Base-by-base conservation (phyloP, 352 stramenopile species). In the Pythium folliculosum region DNA sequence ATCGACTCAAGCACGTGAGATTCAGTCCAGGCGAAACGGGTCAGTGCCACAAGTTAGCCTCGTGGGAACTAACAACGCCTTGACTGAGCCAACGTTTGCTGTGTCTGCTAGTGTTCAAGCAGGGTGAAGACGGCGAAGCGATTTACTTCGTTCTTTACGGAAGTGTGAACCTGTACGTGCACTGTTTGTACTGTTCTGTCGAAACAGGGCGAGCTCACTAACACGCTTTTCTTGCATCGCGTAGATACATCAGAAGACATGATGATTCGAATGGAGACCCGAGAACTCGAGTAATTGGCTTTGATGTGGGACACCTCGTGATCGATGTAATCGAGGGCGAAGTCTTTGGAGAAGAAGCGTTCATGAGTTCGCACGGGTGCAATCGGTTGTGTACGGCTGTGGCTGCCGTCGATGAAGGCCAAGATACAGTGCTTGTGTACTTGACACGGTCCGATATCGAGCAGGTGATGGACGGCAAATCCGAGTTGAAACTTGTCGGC, bases 271-370 rank as follows among this genome's bases (percentile, higher is more conserved):
- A 9, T 17, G 27, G 27, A 2, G 65, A 72, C 22, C 23, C 56
- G 27, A 44, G 48, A 55, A 30, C 50, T 40, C 63, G 63, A 37
- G 27, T 8, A 44, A 14, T 40, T 22, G 30, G 17, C 3, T 25
- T 1, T 23, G 59, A 72, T 45, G 0, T 17, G n/a, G 65, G 53
- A 17, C 25, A 47, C 12, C 16, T 45, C 27, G 50, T 82, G 45
- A 32, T 78, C 10, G 45, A 82, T 59, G 32, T 85, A 14, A 45
- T 23, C 25, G 75, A 81, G 48, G 71, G 67, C 14, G 77, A 88
- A 19, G 63, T 78, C 0, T 88, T 88, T 55, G 79, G 77, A 0
- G 77, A 80, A 69, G 79, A 88, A 64, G 60, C 48, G 9, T 63
- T 82, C 25, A 19, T 63, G 5, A 30, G 67, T 23, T 38, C 32